These are phyloP conservation scores for Pythium inflatum DNA, from an alignment of 352 stramenopile genomes.

Conservation along the genomic window DNA sequence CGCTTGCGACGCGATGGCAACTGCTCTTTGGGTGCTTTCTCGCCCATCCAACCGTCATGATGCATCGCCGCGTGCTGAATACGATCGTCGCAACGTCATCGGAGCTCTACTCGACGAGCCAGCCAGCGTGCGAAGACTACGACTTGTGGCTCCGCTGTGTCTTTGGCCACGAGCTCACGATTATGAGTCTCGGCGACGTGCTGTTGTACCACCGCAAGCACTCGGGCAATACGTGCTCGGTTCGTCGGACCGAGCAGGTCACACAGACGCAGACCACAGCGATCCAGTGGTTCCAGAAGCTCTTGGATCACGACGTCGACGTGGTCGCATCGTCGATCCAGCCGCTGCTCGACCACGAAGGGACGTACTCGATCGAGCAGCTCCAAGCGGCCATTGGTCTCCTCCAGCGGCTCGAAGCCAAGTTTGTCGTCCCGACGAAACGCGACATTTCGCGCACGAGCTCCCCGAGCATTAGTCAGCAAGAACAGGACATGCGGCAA, in stretches of 20 bases:
- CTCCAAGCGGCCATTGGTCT: slow-evolving; percentile 31
- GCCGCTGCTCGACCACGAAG: slow-evolving; percentile 34
- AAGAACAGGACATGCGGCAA: slow-evolving; percentile 30
- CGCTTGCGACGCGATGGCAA: slow-evolving; percentile 63
- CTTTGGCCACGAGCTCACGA: slow-evolving; percentile 39
- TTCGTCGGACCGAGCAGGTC: slow-evolving; percentile 39
- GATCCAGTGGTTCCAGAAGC: slow-evolving; percentile 26
- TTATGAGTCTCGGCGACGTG: slow-evolving; percentile 58
- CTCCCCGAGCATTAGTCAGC: slow-evolving; percentile 26
- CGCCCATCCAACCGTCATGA: slow-evolving; percentile 78
- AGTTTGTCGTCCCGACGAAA: slow-evolving; percentile 29
- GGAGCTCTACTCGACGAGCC: slow-evolving; percentile 49
- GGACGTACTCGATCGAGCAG: slow-evolving; percentile 27
- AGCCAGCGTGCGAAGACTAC: slow-evolving; percentile 74
- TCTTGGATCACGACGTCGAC: slow-evolving; percentile 18
- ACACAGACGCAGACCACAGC: slow-evolving; percentile 47
- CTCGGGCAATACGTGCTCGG: slow-evolving; percentile 26
- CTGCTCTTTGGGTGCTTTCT: slow-evolving; percentile 84
- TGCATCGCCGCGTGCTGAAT: slow-evolving; percentile 56
- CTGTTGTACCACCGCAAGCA: slow-evolving; percentile 61
- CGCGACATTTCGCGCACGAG: slow-evolving; percentile 24
- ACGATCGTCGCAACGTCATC: slow-evolving; percentile 30
- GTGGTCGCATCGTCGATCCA: slow-evolving; percentile 22
- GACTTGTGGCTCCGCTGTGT: slow-evolving; percentile 77
- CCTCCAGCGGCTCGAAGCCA: slow-evolving; percentile 32